Conservation (phyloP, 768 basidiomycete species). For the Lyophyllum atratum region DNA sequence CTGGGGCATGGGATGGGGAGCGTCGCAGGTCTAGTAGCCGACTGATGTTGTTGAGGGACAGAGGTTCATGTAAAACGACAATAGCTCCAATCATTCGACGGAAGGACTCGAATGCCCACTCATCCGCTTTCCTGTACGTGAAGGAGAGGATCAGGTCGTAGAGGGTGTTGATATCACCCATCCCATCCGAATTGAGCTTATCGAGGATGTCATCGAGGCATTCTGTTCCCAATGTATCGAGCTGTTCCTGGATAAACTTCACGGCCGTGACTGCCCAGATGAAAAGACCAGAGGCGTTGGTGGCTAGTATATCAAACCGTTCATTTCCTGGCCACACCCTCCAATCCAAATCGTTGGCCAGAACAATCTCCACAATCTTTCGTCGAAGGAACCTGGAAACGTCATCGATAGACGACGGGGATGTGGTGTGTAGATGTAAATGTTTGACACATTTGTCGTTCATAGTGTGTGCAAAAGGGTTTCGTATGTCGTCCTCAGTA, state of each 20-base stretch:
- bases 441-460: conserved; percentile 7
- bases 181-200: conserved; percentile 4
- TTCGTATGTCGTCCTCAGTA: conserved; percentile 15
- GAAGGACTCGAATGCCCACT: conserved; percentile 17
- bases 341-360: conserved; percentile 3
- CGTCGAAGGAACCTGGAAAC: conserved; percentile 6
- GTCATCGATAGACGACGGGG: conserved; percentile 10
- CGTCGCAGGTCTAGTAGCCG: conserved; percentile 9
- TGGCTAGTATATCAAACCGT: conserved; percentile 1
- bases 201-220: conserved; percentile 12
- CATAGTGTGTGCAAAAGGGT: conserved; percentile 4
- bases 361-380: conserved; percentile 1
- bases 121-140: neutral
- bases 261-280: conserved; percentile 20
- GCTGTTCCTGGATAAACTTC: conserved; percentile 5
- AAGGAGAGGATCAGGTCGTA: conserved; percentile 10
- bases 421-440: conserved; percentile 10
- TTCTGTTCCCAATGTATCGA: conserved; percentile 5
- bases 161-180: conserved; percentile 14
- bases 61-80: conserved; percentile 9
- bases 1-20: neutral
- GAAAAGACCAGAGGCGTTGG: conserved; percentile 15
- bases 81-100: conserved; percentile 17
- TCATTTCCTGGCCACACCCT: conserved; percentile 14
- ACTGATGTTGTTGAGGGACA: conserved; percentile 10